Conservation (phyloP, 495 filamentous ascomycete genomes). For the Tuber brumale region DNA sequence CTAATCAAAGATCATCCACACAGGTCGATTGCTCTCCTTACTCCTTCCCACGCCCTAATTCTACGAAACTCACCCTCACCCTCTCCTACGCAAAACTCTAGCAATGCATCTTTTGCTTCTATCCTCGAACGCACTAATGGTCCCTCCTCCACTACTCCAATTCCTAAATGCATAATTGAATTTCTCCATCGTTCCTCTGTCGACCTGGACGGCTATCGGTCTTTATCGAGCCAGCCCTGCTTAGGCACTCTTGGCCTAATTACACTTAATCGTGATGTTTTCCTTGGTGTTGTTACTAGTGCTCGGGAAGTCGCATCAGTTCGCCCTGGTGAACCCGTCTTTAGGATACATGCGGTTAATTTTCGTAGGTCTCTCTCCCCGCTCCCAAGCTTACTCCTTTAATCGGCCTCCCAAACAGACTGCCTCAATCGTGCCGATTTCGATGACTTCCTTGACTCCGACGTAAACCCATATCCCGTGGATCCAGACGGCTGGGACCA, state of each 20-base stretch:
- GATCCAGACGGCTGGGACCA: constrained; percentile 54
- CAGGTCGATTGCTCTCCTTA: constrained; percentile 76
- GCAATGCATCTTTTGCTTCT: constrained; percentile 51
- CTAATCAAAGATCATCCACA: constrained; percentile 71
- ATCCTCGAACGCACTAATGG: constrained; percentile 39
- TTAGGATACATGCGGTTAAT: constrained; percentile 77
- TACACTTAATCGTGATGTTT: constrained; percentile 76
- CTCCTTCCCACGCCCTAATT: constrained; percentile 69
- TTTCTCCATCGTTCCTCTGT: constrained; percentile 60
- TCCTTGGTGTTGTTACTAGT: constrained; percentile 81
- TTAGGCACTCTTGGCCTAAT: constrained; percentile 87
- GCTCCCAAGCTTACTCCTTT: neutral
- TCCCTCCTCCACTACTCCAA: constrained; percentile 29
- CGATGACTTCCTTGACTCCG: constrained; percentile 60
- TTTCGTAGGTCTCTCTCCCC: constrained; percentile 57
- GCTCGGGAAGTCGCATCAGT: constrained; percentile 72
- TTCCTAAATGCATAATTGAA: constrained; percentile 77
- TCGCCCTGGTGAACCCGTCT: constrained; percentile 77
- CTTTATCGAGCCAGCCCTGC: constrained; percentile 64
- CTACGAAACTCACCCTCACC: constrained; percentile 65
- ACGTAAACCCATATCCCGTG: constrained; percentile 51
- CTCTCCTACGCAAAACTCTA: constrained; percentile 43
- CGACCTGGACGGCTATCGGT: constrained; percentile 65
- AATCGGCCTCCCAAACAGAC: constrained; percentile 46
- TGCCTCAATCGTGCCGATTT: constrained; percentile 80